Base-by-base conservation (phyloP, 73 alveolate genomes). In the Diophrys appendiculata region DNA sequence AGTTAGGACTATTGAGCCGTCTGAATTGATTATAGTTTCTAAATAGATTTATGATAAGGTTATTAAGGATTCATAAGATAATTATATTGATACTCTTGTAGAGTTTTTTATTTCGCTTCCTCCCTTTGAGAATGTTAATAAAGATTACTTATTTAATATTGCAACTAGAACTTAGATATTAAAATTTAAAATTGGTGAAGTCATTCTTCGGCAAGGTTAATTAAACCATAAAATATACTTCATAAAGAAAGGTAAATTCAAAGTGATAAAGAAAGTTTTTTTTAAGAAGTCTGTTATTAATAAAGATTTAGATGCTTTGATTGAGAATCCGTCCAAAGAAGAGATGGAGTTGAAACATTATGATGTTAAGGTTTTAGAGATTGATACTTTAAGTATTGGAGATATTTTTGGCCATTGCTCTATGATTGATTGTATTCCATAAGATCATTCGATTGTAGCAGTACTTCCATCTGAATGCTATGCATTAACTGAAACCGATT, bases 401-500 rank as follows among this genome's bases (percentile, higher is more conserved):
- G 91, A 83, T 67, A 54, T 29, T 29, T 83, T 83, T 54, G 91
- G 85, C 1, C 85, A 83, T 30, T 78, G 76, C 30, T 35, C 86
- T 2, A 43, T 83, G 18, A 53, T 83, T 24, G 24, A 35, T 25
- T 73, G 76, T 68, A 26, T 52, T 22, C 82, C 86, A 14, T 74
- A 67, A 0, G 54, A 72, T 30, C 69, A 74, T 52, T 33, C 77
- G n/a, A 32, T 83, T 2, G 73, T 83, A 3, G 75, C 86, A 0
- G 81, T 69, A 0, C 67, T 83, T n/a, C 91, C 91, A 0, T 33
- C 82, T 14, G 91, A 83, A 73, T 35, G 76, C 64, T 64, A 72
- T 73, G n/a, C n/a, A n/a, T n/a, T n/a, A n/a, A n/a, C n/a, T n/a
- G n/a, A n/a, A n/a, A n/a, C n/a, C n/a, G n/a, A n/a, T n/a, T n/a